Evolutionary conservation across 495 filamentous ascomycete genomes (phyloP).

Genomic region (Cryomyces minteri): DNA sequence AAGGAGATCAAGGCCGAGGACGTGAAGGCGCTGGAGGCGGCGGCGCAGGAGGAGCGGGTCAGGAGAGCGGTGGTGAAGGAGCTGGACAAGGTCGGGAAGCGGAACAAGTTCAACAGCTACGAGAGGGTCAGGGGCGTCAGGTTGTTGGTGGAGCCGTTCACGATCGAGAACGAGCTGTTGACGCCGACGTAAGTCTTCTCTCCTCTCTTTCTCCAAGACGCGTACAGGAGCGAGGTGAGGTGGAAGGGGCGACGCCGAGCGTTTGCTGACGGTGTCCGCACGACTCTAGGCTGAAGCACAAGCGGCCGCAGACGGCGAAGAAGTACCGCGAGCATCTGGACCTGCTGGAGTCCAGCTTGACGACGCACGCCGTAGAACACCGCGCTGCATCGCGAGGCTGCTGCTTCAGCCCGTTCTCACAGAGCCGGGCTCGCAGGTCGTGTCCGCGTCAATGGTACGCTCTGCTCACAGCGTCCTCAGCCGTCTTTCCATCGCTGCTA

Average conservation of each 20-base stretch:
- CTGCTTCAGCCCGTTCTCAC: too few relatives aligned
- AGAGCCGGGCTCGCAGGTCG: too few relatives aligned
- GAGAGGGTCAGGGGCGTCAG: slow-evolving; percentile 63
- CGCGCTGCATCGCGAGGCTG: too few relatives aligned
- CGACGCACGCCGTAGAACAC: too few relatives aligned
- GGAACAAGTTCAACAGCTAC: slow-evolving; percentile 75
- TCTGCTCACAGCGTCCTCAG: too few relatives aligned
- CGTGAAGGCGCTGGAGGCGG: slow-evolving; percentile 42
- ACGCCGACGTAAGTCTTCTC: slow-evolving; percentile 74
- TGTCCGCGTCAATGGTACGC: too few relatives aligned
- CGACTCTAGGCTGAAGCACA: slow-evolving; percentile 63
- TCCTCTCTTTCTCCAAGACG: background rate
- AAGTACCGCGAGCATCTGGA: slow-evolving; percentile 58
- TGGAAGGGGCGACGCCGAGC: background rate
- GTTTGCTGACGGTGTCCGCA: background rate
- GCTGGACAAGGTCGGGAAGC: slow-evolving; percentile 62
- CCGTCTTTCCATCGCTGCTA: too few relatives aligned
- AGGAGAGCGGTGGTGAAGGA: slow-evolving; percentile 57
- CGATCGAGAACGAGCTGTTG: slow-evolving; percentile 81
- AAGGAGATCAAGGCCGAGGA: slow-evolving; percentile 43
- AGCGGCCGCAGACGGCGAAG: slow-evolving; percentile 75
- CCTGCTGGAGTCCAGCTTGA: too few relatives aligned
- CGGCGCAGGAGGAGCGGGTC: slow-evolving; percentile 46
- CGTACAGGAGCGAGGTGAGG: background rate
- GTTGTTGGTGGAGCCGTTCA: slow-evolving; percentile 77